A percentile compares a stretch with the other conserved stretches of the same genome.
Conservation (phyloP, 441 rosid species). For the Adansonia gregorii region DNA sequence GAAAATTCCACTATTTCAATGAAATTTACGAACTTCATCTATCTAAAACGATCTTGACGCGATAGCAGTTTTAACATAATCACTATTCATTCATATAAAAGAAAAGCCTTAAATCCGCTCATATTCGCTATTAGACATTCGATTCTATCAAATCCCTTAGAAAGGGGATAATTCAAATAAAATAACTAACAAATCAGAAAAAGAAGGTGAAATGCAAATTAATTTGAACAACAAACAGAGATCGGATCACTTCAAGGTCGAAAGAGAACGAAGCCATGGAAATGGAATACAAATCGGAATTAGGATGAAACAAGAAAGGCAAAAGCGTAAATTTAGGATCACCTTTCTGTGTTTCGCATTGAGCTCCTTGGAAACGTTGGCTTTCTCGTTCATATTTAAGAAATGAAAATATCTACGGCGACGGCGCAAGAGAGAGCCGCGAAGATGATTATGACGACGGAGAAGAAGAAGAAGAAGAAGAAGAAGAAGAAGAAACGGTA, state of each 20-base stretch:
- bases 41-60: conserved; percentile 17
- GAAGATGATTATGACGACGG: conserved; percentile 25
- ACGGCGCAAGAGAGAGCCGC: not conserved
- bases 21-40: not conserved
- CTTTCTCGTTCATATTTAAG: conserved; percentile 84
- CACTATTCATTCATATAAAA: not conserved
- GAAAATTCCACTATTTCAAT: not conserved
- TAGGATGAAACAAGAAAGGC: not conserved
- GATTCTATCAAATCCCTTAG: not conserved
- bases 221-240: conserved; percentile 22
- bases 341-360: conserved; percentile 92
- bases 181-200: not conserved
- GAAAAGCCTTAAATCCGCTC: not conserved
- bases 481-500: conserved; percentile 24
- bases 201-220: too few species aligned
- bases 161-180: not conserved
- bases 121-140: not conserved
- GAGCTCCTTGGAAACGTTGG: conserved; percentile 93
- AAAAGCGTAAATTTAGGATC: not conserved
- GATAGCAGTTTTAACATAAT: not conserved
- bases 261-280: not conserved
- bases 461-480: conserved; percentile 16
- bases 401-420: not conserved
- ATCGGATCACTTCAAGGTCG: conserved; percentile 29
- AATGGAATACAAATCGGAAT: conserved; percentile 13